A percentile compares a stretch with the other conserved stretches of the same genome.
Evolutionary conservation across 2,329 filamentous ascomycete genomes (phyloP).

Genomic region (Sarocladiaceae sp.): DNA sequence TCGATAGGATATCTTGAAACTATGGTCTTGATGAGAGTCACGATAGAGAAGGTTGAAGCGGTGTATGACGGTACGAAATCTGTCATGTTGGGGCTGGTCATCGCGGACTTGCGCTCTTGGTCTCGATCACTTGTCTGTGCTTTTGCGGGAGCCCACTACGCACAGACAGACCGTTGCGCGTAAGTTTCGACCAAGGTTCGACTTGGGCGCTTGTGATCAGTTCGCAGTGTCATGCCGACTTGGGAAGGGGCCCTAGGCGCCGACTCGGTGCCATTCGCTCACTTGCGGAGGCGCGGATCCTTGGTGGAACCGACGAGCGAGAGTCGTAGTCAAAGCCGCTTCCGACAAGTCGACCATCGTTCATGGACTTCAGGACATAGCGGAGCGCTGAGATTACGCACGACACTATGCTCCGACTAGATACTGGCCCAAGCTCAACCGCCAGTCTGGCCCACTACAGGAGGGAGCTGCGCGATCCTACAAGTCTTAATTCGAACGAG

Average conservation of each 20-base stretch:
- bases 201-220: background rate
- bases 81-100: no score
- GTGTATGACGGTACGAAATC: background rate
- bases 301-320: background rate
- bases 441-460: background rate
- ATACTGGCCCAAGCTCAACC: background rate
- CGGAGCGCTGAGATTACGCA: background rate
- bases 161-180: background rate
- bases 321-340: background rate
- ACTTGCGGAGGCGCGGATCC: background rate
- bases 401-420: background rate
- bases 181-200: background rate
- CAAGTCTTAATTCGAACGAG: background rate
- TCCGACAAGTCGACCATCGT: background rate
- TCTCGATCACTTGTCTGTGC: background rate
- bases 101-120: background rate
- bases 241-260: background rate
- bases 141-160: background rate
- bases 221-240: background rate
- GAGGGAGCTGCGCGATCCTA: background rate
- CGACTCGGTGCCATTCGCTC: background rate
- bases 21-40: background rate
- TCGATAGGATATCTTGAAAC: background rate
- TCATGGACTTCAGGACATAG: background rate
- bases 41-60: background rate